phyloP scores from a whole-genome alignment of 2,329 filamentous ascomycete genomes.

The Ophiocordyceps camponoti-leonardi region DNA sequence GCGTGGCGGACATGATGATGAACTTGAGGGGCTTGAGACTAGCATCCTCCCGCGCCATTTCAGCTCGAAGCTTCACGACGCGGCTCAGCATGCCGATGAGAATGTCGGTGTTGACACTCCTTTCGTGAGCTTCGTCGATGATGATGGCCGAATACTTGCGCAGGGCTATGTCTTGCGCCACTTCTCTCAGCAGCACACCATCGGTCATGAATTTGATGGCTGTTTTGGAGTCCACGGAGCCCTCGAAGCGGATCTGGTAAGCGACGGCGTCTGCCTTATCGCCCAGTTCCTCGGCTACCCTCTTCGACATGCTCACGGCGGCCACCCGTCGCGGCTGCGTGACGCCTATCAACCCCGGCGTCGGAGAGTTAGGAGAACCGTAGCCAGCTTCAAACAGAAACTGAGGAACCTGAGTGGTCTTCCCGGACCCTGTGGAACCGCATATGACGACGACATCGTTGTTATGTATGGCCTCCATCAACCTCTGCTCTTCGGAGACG shows the following conservation, averaged over 20 bases:
- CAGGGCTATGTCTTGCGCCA: constrained; percentile 74
- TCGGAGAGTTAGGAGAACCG: constrained; percentile 58
- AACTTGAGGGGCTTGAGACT: constrained; percentile 69
- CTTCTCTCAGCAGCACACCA: constrained; percentile 82
- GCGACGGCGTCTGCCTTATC: constrained; percentile 61
- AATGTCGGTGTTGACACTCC: constrained; percentile 95
- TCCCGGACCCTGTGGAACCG: constrained; percentile 89
- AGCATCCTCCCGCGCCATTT: constrained; percentile 55
- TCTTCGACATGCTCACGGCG: constrained; percentile 89
- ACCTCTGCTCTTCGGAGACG: constrained; percentile 86
- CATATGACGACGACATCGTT: constrained; percentile 82
- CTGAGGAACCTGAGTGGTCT: constrained; percentile 93
- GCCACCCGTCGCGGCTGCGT: constrained; percentile 92
- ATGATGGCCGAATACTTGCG: constrained; percentile 85
- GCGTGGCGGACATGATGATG: constrained; percentile 94
- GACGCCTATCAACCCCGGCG: constrained; percentile 82
- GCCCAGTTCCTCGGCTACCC: constrained; percentile 74
- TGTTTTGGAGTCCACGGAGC: constrained; percentile 60
- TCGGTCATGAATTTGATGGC: constrained; percentile 99
- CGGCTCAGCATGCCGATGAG: constrained; percentile 94
- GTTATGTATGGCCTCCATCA: constrained; percentile 95
- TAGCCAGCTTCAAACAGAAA: constrained; percentile 93
- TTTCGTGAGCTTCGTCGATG: constrained; percentile 93
- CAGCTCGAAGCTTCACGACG: constrained; percentile 67
- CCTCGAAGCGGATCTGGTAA: constrained; percentile 92